Evolutionary conservation across 345 rosid species (phyloP), one percentile per base, ranked within the genome.

Genomic region (Alliaria petiolata): DNA sequence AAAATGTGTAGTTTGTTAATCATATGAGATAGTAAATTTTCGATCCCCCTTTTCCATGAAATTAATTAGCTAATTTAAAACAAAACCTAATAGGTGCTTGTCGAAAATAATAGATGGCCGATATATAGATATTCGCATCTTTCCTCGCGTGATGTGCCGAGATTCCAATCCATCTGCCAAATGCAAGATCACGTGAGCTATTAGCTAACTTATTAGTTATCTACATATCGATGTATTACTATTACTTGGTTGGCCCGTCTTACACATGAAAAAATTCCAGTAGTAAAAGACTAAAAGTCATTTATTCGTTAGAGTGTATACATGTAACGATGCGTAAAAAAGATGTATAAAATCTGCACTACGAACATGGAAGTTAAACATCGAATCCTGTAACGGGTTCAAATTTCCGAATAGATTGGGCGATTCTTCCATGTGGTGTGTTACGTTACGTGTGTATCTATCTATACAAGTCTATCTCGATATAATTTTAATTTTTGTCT

Each of bases 81-180:
- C 45, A 20, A 42, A 42, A 1, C 16, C 14, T 42, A 42, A 31
- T 20, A 5, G 7, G 40, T 55, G n/a, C 1, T 56, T 20, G 35
- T 28, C 10, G 20, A 54, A 43, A 58, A 59, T 62, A n/a, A 26
- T 46, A 46, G 35, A 35, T 43, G 17, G 13, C 13, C 15, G 13
- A 54, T 54, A 45, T 33, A 51, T 59, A 25, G 10, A 44, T 28
- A 57, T 73, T 49, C 36, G 42, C 43, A 73, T 73, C 35, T 65
- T 33, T 49, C 40, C 59, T 65, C 77, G 66, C 66, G 60, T 73
- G 77, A 56, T 46, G 66, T 28, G 52, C 44, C 60, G 71, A 73
- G 71, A 73, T 65, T 65, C 71, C 36, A 57, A 73, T 36, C 38
- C 66, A 28, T 57, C 60, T 57, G 72, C 65, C 71, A 73, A 53